Evolutionary conservation across 1,139 yeast species (phyloP).

Genomic region (Chernovozyma aurita): DNA sequence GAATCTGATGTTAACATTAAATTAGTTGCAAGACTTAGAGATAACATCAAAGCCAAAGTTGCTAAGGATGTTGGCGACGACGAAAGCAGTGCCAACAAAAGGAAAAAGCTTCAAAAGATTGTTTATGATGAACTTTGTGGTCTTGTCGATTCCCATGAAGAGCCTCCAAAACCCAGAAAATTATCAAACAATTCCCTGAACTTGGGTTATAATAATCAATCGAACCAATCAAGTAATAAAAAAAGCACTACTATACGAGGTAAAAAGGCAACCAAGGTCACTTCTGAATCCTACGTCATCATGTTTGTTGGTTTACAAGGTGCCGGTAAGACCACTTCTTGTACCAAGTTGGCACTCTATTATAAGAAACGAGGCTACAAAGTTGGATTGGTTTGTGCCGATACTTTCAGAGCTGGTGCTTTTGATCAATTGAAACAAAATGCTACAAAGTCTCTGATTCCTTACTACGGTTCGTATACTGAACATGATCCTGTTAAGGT

Average conservation of each 20-base stretch:
- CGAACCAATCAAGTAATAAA: slow-evolving; percentile 2
- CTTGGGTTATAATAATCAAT: slow-evolving; percentile 3
- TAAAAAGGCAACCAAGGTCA: slow-evolving; percentile 21
- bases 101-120: slow-evolving; percentile 81
- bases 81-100: slow-evolving; percentile 58
- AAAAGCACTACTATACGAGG: slow-evolving; percentile 23
- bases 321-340: slow-evolving; percentile 97
- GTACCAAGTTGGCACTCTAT: slow-evolving; percentile 93
- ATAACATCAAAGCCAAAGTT: slow-evolving; percentile 58
- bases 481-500: slow-evolving; percentile 95
- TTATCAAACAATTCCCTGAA: slow-evolving; percentile 12
- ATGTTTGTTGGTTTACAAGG: slow-evolving; percentile 99
- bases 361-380: slow-evolving; percentile 91
- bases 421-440: slow-evolving; percentile 97
- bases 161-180: slow-evolving; percentile 84
- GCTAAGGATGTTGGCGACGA: slow-evolving; percentile 43
- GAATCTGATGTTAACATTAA: slow-evolving; percentile 91
- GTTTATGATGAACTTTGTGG: slow-evolving; percentile 89
- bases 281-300: slow-evolving; percentile 50
- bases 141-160: slow-evolving; percentile 66
- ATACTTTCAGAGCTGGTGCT: slow-evolving; percentile 99
- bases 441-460: slow-evolving; percentile 91
- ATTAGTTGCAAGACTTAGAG: slow-evolving; percentile 73
- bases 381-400: slow-evolving; percentile 97
- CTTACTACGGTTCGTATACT: slow-evolving; percentile 90